A percentile compares a stretch with the other conserved stretches of the same genome.
Conservation (phyloP, 2,329 filamentous ascomycete genomes). For the Trichoderma endophyticum region DNA sequence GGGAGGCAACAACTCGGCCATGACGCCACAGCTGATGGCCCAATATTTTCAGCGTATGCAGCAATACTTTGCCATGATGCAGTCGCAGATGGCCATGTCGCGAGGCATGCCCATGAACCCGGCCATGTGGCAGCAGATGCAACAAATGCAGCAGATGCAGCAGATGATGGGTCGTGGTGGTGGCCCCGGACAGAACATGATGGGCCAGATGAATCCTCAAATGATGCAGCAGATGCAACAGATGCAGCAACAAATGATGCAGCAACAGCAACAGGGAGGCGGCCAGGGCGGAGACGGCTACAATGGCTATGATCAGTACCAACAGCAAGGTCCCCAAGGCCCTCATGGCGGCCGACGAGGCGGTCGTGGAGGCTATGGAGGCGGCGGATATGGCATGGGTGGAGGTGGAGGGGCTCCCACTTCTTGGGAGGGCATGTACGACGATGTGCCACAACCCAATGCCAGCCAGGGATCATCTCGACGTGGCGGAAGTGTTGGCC, state of each 20-base stretch:
- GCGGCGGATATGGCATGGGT: slow-evolving; percentile 27
- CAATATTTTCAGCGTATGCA: slow-evolving; percentile 99
- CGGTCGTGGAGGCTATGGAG: slow-evolving; percentile 28
- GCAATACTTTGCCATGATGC: slow-evolving; percentile 93
- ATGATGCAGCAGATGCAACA: slow-evolving; percentile 60
- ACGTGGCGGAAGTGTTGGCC: slow-evolving; percentile 41
- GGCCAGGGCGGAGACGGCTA: slow-evolving; percentile 29
- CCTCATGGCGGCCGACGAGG: slow-evolving; percentile 23
- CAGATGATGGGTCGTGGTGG: slow-evolving; percentile 48
- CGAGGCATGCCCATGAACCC: slow-evolving; percentile 70
- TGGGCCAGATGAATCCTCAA: slow-evolving; percentile 45
- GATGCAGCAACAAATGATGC: slow-evolving; percentile 42
- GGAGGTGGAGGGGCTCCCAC: slow-evolving; percentile 64
- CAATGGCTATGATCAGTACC: slow-evolving; percentile 36
- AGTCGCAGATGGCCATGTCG: slow-evolving; percentile 87
- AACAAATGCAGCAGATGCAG: slow-evolving; percentile 71
- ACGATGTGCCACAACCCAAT: slow-evolving; percentile 84
- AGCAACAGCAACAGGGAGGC: slow-evolving; percentile 39
- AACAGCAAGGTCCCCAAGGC: slow-evolving; percentile 47
- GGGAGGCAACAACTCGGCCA: slow-evolving; percentile 53
- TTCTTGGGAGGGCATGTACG: slow-evolving; percentile 97
- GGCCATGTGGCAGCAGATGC: slow-evolving; percentile 72
- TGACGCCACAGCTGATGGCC: slow-evolving; percentile 96
- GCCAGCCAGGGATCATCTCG: slow-evolving; percentile 47
- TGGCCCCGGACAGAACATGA: slow-evolving; percentile 36